Base-by-base conservation (phyloP, 1,284 basidiomycete genomes). In the Moniliella sp. region DNA sequence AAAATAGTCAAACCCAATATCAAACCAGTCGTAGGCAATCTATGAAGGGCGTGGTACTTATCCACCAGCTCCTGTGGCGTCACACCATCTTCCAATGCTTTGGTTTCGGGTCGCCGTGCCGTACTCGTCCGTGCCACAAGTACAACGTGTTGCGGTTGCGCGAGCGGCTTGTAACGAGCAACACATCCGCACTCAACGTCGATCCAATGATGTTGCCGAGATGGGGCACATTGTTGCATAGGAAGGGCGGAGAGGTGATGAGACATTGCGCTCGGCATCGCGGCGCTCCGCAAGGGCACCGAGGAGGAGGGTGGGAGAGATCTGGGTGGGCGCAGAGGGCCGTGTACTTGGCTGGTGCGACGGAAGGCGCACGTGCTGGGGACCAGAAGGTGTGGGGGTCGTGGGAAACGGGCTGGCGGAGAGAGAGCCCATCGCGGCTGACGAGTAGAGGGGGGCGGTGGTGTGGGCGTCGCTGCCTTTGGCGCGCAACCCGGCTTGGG, bases 141-240 rank as follows among this genome's bases (percentile, higher is more conserved):
- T 86, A 81, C 44, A 65, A 56, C n/a, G 65, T 64, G 26, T 64
- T 65, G 29, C 64, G 49, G 49, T 69, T 69, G 31, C 64, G 48
- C 9, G 60, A 57, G 43, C 79, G 50, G 30, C 62, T 64, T 54
- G 67, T 93, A 69, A 91, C 71, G 45, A 83, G 86, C 62, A 79
- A 97, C 25, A 94, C 86, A 61, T 99, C 88, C 5, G 88, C 86
- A 48, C 83, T 88, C 25, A 94, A 69, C 9, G 75, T 79, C 48
- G 80, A 93, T 46, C 88, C 91, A 55, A 99, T 94, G 61, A 97
- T 91, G 63, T 97, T 97, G 28, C 88, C 88, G 31, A 99, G 72
- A 67, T 99, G 91, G 15, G 91, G 91, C 10, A 94, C 88, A 57
- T 97, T 99, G 65, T 99, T 99, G 62, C 91, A 93, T 60, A 64